Conservation (phyloP, 441 rosid species). For the Adansonia gregorii region DNA sequence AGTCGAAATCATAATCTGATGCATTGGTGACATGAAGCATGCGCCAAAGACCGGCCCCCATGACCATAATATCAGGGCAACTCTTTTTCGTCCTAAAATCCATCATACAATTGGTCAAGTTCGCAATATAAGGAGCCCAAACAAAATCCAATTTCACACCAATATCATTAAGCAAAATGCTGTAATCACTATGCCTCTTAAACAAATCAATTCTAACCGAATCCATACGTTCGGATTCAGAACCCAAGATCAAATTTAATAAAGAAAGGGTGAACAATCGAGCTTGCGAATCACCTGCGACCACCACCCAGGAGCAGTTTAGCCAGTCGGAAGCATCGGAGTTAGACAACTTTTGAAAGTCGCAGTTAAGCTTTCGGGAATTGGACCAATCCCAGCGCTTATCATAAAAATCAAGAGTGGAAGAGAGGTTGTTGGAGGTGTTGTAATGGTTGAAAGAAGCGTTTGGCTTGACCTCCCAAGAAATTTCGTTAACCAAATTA, state of each 20-base stretch:
- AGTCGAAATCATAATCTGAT: conserved; percentile 50
- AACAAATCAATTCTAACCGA: conserved; percentile 60
- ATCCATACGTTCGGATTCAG: conserved; percentile 52
- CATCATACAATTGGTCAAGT: conserved; percentile 57
- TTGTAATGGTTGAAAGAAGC: conserved; percentile 9
- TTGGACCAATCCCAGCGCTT: conserved; percentile 75
- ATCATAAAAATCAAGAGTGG: conserved; percentile 36
- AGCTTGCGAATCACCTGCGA: conserved; percentile 94
- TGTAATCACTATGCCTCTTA: conserved; percentile 80
- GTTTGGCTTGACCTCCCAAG: conserved; percentile 66
- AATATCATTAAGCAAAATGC: conserved; percentile 52
- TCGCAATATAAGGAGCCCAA: conserved; percentile 81
- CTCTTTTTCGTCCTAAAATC: conserved; percentile 48
- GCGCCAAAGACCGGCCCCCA: conserved; percentile 91
- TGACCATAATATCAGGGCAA: conserved; percentile 78
- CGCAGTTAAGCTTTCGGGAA: conserved; percentile 61
- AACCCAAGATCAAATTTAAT: conserved; percentile 59
- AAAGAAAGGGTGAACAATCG: conserved; percentile 65
- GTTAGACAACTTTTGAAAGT: conserved; percentile 62
- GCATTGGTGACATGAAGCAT: conserved; percentile 85
- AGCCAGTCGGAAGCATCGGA: conserved; percentile 71
- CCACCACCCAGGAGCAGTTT: conserved; percentile 88
- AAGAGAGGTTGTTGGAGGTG: background rate
- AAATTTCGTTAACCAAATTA: conserved; percentile 67
- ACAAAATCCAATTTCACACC: conserved; percentile 79